A percentile compares a stretch with the other conserved stretches of the same genome.
phyloP scores from a whole-genome alignment of 2,329 filamentous ascomycete genomes.

The Pseudogymnoascus sp. region DNA sequence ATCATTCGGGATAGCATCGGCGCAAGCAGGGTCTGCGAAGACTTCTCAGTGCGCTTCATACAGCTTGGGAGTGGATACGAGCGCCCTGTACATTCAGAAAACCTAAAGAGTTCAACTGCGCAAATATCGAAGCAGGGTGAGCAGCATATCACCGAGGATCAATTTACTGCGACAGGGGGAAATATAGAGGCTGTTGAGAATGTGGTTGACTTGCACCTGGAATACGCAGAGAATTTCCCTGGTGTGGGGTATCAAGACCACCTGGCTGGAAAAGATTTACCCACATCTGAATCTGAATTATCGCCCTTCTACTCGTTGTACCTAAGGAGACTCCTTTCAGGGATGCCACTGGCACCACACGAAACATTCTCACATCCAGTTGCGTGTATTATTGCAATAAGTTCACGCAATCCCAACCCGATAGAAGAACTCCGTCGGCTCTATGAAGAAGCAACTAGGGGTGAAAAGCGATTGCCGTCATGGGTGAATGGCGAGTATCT shows the following conservation, averaged over 20 bases:
- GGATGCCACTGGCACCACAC: constrained; percentile 68
- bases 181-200: constrained; percentile 66
- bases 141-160: constrained; percentile 13
- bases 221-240: constrained; percentile 55
- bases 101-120: not conserved
- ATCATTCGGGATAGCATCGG: constrained; percentile 86
- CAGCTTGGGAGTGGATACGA: constrained; percentile 55
- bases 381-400: constrained; percentile 89
- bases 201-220: constrained; percentile 70
- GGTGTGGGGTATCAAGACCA: constrained; percentile 24
- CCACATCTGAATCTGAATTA: constrained; percentile 28
- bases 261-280: constrained; percentile 25
- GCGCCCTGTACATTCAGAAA: constrained; percentile 29
- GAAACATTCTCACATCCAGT: constrained; percentile 95
- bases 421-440: constrained; percentile 80
- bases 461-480: constrained; percentile 62
- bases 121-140: not conserved
- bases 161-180: constrained; percentile 30
- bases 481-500: constrained; percentile 92
- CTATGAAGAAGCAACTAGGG: constrained; percentile 77
- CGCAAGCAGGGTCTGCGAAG: constrained; percentile 72
- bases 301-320: constrained; percentile 84
- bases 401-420: constrained; percentile 72
- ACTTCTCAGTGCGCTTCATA: constrained; percentile 83
- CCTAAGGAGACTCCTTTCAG: constrained; percentile 72